Evolutionary conservation across 2,329 filamentous ascomycete species (phyloP).

Genomic region (Apiospora marii): DNA sequence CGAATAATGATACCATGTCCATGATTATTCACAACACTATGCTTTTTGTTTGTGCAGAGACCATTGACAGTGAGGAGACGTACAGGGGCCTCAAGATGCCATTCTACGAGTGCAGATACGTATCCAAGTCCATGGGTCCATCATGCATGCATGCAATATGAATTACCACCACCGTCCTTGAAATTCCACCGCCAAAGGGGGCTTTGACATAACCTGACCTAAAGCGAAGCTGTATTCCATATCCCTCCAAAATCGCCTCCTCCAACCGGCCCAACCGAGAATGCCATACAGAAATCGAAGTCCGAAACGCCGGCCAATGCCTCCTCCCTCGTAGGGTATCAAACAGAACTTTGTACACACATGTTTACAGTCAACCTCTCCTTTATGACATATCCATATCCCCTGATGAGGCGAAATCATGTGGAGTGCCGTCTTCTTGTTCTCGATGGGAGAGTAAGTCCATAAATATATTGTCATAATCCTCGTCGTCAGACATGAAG

Average conservation of each 20-base stretch:
- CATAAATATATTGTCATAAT: slow-evolving; percentile 71
- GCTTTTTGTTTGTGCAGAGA: background rate
- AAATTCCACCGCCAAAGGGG: slow-evolving; percentile 2
- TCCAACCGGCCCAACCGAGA: background rate
- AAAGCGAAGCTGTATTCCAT: background rate
- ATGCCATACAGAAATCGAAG: background rate
- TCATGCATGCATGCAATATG: no score
- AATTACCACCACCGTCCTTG: background rate
- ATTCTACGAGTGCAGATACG: background rate
- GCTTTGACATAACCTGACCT: slow-evolving; percentile 7
- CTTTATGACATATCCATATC: slow-evolving; percentile 56
- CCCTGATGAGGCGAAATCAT: slow-evolving; percentile 2
- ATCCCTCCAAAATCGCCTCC: slow-evolving; percentile 2
- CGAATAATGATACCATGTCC: slow-evolving; percentile 20
- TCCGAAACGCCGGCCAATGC: slow-evolving; percentile 13
- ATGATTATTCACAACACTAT: background rate
- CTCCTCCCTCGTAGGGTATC: background rate
- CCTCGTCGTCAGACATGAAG: slow-evolving; percentile 61
- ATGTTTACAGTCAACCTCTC: background rate
- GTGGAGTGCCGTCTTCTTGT: background rate
- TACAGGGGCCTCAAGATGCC: background rate
- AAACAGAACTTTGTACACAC: slow-evolving; percentile 6
- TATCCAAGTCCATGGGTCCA: background rate
- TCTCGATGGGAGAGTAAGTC: slow-evolving; percentile 63
- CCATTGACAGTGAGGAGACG: background rate